A percentile compares a stretch with the other conserved stretches of the same genome.
phyloP scores from a whole-genome alignment of 257 asterid species.

The Solanum virginianum region DNA sequence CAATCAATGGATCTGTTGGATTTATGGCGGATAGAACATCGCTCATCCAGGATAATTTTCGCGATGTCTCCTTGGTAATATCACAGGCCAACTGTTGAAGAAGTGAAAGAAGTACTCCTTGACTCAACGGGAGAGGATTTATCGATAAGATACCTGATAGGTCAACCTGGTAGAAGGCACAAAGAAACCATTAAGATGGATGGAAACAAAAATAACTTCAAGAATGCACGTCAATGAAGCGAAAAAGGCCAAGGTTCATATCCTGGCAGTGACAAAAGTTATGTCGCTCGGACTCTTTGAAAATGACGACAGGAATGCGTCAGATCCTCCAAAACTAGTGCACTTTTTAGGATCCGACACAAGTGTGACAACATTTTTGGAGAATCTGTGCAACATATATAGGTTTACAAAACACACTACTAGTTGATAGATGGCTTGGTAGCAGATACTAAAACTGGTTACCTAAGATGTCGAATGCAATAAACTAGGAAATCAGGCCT shows the following conservation, averaged over 20 bases:
- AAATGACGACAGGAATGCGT: background rate
- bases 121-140: constrained; percentile 84
- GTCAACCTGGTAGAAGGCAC: constrained; percentile 49
- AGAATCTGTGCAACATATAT: background rate
- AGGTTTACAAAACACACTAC: background rate
- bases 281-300: background rate
- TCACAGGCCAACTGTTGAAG: constrained; percentile 89
- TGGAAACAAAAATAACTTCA: no score
- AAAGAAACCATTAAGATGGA: background rate
- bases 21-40: constrained; percentile 62
- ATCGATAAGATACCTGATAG: constrained; percentile 39
- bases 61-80: constrained; percentile 48
- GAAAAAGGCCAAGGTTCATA: background rate
- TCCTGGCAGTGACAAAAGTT: background rate
- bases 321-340: background rate
- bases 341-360: background rate
- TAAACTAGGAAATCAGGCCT: background rate
- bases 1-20: constrained; percentile 72
- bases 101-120: constrained; percentile 94
- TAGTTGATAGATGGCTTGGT: background rate
- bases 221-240: background rate
- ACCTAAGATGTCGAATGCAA: background rate
- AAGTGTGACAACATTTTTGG: background rate
- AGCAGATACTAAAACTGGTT: background rate
- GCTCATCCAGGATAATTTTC: constrained; percentile 83